These are phyloP conservation scores for Xylariaceae sp. DNA, from an alignment of 2,329 filamentous ascomycete genomes.

Conservation along the genomic window DNA sequence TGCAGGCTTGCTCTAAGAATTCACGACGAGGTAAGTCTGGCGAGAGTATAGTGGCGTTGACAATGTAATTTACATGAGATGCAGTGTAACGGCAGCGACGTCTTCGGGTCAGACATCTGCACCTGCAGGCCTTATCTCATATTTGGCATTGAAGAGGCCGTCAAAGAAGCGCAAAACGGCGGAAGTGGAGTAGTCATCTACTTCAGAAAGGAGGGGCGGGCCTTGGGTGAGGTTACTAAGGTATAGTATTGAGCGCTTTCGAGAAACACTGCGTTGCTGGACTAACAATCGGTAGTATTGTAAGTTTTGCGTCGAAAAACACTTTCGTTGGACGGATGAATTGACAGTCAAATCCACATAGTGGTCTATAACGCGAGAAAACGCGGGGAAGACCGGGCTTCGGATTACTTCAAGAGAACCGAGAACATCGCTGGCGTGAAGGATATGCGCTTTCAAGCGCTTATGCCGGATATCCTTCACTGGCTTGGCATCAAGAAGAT, in stretches of 20 bases:
- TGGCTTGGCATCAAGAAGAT: conserved; percentile 99
- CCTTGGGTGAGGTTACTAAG: conserved; percentile 92
- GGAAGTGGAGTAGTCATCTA: conserved; percentile 96
- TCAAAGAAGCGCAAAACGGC: conserved; percentile 92
- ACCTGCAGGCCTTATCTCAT: conserved; percentile 94
- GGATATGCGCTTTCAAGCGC: conserved; percentile 93
- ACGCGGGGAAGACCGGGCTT: conserved; percentile 73
- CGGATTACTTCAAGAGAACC: conserved; percentile 94
- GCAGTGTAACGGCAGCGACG: conserved; percentile 89
- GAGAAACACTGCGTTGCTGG: background rate
- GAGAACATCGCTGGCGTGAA: conserved; percentile 98
- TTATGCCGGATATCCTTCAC: conserved; percentile 97
- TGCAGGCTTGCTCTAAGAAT: conserved; percentile 78
- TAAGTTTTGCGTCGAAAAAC: conserved; percentile 24
- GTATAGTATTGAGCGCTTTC: conserved; percentile 44
- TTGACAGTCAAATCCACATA: conserved; percentile 21
- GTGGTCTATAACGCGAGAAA: conserved; percentile 77
- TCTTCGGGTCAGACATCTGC: conserved; percentile 97
- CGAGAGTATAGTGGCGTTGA: conserved; percentile 2
- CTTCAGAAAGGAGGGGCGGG: conserved; percentile 95
- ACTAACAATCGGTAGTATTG: conserved; percentile 41
- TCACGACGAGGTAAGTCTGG: conserved; percentile 54
- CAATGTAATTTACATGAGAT: no score
- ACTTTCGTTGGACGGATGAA: conserved; percentile 19
- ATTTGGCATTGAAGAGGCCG: conserved; percentile 94